Evolutionary conservation across 1,139 yeast species (phyloP).

Genomic region (Yamadazyma friedrichii): DNA sequence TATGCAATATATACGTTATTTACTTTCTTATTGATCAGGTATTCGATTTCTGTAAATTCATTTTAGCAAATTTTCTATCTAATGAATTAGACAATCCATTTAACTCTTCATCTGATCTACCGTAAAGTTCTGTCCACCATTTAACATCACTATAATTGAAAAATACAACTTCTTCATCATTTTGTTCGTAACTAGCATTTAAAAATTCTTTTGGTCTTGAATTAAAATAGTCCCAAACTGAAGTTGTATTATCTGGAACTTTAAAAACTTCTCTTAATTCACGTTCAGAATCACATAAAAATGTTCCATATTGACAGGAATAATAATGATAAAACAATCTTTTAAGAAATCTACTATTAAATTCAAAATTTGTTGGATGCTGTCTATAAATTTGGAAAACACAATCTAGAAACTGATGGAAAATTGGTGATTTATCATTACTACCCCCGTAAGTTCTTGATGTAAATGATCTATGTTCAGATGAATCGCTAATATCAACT

Average conservation of each 20-base stretch:
- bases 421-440: constrained; percentile 73
- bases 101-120: constrained; percentile 79
- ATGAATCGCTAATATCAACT: constrained; percentile 8
- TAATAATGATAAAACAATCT: constrained; percentile 83
- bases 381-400: constrained; percentile 77
- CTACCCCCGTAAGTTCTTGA: constrained; percentile 36
- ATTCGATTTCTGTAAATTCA: constrained; percentile 19
- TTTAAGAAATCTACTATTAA: constrained; percentile 82
- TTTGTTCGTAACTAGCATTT: constrained; percentile 45
- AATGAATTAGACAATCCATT: constrained; percentile 53
- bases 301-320: constrained; percentile 94
- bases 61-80: constrained; percentile 43
- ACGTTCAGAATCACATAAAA: constrained; percentile 70
- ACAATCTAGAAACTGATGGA: constrained; percentile 91
- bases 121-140: constrained; percentile 89
- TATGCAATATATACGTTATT: not conserved
- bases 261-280: constrained; percentile 44
- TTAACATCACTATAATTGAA: constrained; percentile 67
- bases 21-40: not conserved
- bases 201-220: constrained; percentile 73
- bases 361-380: constrained; percentile 74
- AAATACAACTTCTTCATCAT: constrained; percentile 47
- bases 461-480: constrained; percentile 14
- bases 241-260: constrained; percentile 53
- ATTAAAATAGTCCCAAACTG: constrained; percentile 92